Conservation (phyloP, 73 alveolate species). For the Tetrahymena malaccensis region DNA sequence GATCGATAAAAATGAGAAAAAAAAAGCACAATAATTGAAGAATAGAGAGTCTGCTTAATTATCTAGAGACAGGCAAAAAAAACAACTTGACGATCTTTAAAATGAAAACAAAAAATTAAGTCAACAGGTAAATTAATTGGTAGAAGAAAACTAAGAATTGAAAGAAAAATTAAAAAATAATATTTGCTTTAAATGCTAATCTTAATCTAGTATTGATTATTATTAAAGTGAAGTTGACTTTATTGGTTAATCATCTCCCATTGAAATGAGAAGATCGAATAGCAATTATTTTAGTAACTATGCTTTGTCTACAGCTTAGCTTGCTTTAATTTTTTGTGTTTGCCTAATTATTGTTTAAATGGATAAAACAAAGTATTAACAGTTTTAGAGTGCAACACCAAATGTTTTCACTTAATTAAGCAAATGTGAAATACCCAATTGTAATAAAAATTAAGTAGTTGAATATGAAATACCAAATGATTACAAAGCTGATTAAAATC, state of each 20-base stretch:
- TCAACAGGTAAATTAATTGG: background rate
- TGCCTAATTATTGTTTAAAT: background rate
- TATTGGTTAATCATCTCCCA: too few species aligned
- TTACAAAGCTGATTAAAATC: background rate
- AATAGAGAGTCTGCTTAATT: slow-evolving; percentile 29
- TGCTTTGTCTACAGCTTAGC: background rate
- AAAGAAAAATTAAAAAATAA: background rate
- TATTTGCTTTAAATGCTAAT: background rate
- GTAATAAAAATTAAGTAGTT: too few species aligned
- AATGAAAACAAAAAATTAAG: background rate
- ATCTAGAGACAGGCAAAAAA: slow-evolving; percentile 21
- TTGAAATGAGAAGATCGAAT: too few species aligned
- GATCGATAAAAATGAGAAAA: background rate
- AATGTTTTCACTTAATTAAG: too few species aligned
- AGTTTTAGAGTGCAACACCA: too few species aligned
- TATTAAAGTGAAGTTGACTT: background rate
- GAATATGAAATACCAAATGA: too few species aligned
- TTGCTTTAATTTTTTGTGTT: background rate
- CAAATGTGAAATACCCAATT: too few species aligned
- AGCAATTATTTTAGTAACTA: too few species aligned
- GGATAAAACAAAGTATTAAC: too few species aligned
- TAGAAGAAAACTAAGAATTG: background rate
- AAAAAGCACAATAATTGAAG: background rate
- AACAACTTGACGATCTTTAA: background rate
- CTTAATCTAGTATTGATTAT: background rate